Evolutionary conservation across 805 yeast genomes (phyloP).

Genomic region (Candida ficus): DNA sequence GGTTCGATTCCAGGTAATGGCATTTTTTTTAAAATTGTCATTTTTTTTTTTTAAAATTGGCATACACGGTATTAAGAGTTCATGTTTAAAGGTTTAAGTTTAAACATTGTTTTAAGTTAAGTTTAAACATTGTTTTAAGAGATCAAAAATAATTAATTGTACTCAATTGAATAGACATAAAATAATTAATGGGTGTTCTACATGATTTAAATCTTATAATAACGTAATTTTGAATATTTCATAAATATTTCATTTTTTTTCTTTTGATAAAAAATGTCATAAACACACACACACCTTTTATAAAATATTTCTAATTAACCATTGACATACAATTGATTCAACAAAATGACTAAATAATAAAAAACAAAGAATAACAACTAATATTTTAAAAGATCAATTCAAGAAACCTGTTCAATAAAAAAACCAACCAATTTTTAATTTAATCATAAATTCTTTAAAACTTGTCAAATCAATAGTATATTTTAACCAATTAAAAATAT

Average conservation of each 20-base stretch:
- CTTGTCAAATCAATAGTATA: too few species aligned
- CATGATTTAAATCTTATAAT: conserved; percentile 1
- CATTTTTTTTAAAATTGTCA: too few species aligned
- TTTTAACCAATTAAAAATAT: background rate
- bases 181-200: background rate
- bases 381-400: background rate
- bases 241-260: conserved; percentile 10
- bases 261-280: conserved; percentile 6
- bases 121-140: too few species aligned
- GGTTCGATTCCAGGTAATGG: conserved; percentile 73
- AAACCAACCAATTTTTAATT: too few species aligned
- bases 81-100: too few species aligned
- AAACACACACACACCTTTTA: background rate
- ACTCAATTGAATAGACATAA: too few species aligned
- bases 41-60: too few species aligned
- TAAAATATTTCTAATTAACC: background rate
- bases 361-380: background rate
- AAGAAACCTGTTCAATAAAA: background rate
- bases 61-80: too few species aligned
- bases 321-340: background rate
- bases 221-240: conserved; percentile 12
- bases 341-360: background rate
- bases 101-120: too few species aligned
- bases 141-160: too few species aligned
- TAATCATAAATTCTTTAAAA: background rate